phyloP scores from a whole-genome alignment of 805 yeast genomes.

The Saccharomycodes ludwigii region DNA sequence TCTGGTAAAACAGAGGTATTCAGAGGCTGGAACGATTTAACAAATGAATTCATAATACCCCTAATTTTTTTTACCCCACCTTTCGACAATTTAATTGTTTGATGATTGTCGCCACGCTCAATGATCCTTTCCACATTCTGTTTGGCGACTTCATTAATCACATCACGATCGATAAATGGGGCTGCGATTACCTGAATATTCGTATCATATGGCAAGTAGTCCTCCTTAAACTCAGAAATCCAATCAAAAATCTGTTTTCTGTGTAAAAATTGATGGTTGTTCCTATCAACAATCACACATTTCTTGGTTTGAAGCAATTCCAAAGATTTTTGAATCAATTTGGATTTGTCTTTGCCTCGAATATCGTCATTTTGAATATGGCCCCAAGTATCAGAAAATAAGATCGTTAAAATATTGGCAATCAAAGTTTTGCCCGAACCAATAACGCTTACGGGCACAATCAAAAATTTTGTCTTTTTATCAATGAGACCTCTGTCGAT shows the following conservation, averaged over 20 bases:
- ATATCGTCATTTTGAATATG: slow-evolving; percentile 78
- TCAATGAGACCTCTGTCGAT: slow-evolving; percentile 23
- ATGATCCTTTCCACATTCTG: slow-evolving; percentile 49
- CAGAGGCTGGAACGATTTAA: slow-evolving; percentile 55
- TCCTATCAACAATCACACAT: slow-evolving; percentile 68
- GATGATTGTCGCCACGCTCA: slow-evolving; percentile 79
- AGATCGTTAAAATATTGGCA: slow-evolving; percentile 39
- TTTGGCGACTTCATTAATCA: slow-evolving; percentile 27
- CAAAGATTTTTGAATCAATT: slow-evolving; percentile 36
- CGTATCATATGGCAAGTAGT: slow-evolving; percentile 29
- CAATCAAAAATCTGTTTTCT: slow-evolving; percentile 52
- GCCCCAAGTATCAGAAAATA: slow-evolving; percentile 50
- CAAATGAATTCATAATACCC: slow-evolving; percentile 63
- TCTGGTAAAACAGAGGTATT: slow-evolving; percentile 43
- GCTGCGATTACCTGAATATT: slow-evolving; percentile 50
- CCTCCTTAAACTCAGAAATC: slow-evolving; percentile 30
- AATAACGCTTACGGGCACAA: slow-evolving; percentile 78
- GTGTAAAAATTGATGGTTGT: slow-evolving; percentile 65
- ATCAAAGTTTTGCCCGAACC: slow-evolving; percentile 95
- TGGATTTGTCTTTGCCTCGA: slow-evolving; percentile 32
- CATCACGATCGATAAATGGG: slow-evolving; percentile 25
- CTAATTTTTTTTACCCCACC: slow-evolving; percentile 38
- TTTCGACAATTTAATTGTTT: slow-evolving; percentile 47
- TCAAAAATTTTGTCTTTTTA: slow-evolving; percentile 38
- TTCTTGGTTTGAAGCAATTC: slow-evolving; percentile 25